These are phyloP conservation scores for Hemileccinum impolitum DNA, from an alignment of 768 basidiomycete species.

Conservation along the genomic window DNA sequence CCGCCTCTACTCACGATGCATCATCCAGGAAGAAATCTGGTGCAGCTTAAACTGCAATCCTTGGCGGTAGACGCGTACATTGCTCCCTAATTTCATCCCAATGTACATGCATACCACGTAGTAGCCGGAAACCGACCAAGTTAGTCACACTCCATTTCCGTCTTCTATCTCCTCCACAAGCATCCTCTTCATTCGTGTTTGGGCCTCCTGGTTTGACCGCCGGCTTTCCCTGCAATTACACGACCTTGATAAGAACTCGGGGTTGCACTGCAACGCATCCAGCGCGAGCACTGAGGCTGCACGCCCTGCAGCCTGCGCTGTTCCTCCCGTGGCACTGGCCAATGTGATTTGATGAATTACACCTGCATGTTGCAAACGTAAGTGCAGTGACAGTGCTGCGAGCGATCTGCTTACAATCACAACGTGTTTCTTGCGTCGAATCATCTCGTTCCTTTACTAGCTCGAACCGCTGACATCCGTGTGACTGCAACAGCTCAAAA, in stretches of 20 bases:
- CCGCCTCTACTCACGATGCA: slow-evolving; percentile 2
- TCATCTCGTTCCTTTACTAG: slow-evolving; percentile 50
- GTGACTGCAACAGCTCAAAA: slow-evolving; percentile 68
- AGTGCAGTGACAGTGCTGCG: slow-evolving; percentile 9
- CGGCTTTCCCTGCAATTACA: slow-evolving; percentile 60
- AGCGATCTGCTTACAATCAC: slow-evolving; percentile 45
- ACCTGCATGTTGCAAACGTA: slow-evolving; percentile 41
- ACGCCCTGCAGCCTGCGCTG: slow-evolving; percentile 53
- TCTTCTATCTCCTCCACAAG: slow-evolving; percentile 23
- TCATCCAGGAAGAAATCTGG: slow-evolving; percentile 39
- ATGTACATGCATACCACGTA: slow-evolving; percentile 8
- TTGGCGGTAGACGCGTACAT: slow-evolving; percentile 4
- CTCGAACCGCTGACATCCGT: slow-evolving; percentile 66
- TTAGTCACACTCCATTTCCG: slow-evolving; percentile 11
- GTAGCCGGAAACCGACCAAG: slow-evolving; percentile 1
- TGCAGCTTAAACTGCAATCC: slow-evolving; percentile 22
- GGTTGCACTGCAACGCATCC: slow-evolving; percentile 63
- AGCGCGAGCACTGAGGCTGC: slow-evolving; percentile 62
- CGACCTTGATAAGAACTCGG: slow-evolving; percentile 54
- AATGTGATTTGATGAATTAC: slow-evolving; percentile 64
- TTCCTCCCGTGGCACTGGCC: slow-evolving; percentile 52
- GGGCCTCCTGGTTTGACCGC: slow-evolving; percentile 35
- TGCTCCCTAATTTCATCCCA: neutral
- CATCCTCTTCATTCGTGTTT: slow-evolving; percentile 35
- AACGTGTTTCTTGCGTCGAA: slow-evolving; percentile 36